Percentiles rank a stretch among this genome's conserved stretches.
phyloP scores from a whole-genome alignment of 495 filamentous ascomycete species.

The Lasiosphaeris hirsuta region DNA sequence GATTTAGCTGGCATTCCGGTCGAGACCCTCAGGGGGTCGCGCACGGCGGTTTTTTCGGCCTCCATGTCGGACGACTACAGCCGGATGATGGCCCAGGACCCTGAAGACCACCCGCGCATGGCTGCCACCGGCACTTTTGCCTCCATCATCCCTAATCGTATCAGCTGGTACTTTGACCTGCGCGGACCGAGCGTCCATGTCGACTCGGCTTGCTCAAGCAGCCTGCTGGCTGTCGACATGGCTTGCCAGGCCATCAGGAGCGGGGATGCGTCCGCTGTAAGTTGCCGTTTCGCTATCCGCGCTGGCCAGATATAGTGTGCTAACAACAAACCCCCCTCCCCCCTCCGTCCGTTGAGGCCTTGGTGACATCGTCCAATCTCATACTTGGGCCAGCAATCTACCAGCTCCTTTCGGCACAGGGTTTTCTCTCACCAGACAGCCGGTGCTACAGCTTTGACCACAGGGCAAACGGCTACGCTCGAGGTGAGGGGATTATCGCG shows the following conservation, averaged over 20 bases:
- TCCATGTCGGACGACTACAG: conserved; percentile 33
- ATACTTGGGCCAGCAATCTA: conserved; percentile 43
- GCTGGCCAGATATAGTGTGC: conserved; percentile 56
- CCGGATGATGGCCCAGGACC: conserved; percentile 27
- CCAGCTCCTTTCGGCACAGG: conserved; percentile 23
- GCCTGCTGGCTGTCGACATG: conserved; percentile 49
- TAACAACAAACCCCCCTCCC: not conserved
- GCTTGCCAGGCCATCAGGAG: conserved; percentile 46
- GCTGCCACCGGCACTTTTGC: conserved; percentile 32
- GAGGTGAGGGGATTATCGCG: conserved; percentile 55
- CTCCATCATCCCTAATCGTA: conserved; percentile 41
- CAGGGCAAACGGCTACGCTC: conserved; percentile 56
- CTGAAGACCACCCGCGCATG: conserved; percentile 41
- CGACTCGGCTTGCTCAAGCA: conserved; percentile 54
- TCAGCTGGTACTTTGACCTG: conserved; percentile 49
- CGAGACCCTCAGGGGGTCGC: conserved; percentile 48
- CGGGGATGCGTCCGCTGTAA: conserved; percentile 22
- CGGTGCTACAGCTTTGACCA: conserved; percentile 56
- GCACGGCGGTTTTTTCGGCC: conserved; percentile 28
- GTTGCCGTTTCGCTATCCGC: conserved; percentile 35
- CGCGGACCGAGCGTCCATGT: conserved; percentile 37
- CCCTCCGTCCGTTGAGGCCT: too few species aligned
- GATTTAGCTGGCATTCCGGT: conserved; percentile 59
- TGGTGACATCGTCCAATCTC: conserved; percentile 50
- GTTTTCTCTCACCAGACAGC: conserved; percentile 37